Evolutionary conservation across 305 asterid genomes (phyloP).

Genomic region (Plantago lanceolata): DNA sequence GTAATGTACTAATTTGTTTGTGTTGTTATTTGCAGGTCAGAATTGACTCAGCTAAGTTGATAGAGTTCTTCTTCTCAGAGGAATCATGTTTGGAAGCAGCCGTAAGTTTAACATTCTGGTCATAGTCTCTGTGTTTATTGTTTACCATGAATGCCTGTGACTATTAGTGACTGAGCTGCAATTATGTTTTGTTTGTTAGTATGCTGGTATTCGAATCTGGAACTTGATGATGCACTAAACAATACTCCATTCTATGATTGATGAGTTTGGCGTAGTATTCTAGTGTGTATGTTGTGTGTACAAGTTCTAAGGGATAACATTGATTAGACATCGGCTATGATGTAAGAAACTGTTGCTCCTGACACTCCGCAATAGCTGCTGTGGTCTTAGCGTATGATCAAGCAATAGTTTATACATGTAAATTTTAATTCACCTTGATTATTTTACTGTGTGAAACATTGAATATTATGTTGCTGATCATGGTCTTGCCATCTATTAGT

Average conservation of each 20-base stretch:
- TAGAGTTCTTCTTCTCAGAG: slow-evolving; percentile 24
- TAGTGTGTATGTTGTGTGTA: not conserved
- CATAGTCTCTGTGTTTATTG: not conserved
- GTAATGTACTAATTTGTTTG: slow-evolving; percentile 1
- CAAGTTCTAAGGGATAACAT: slow-evolving; percentile 1
- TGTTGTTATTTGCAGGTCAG: slow-evolving; percentile 23
- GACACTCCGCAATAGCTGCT: not conserved
- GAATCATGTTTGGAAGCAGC: slow-evolving; percentile 55
- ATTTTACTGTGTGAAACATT: too few species aligned
- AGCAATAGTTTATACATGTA: too few species aligned
- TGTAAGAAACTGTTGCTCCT: slow-evolving; percentile 3
- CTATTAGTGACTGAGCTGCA: not conserved
- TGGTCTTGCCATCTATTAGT: slow-evolving; percentile 6
- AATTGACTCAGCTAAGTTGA: slow-evolving; percentile 23
- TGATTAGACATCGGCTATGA: not conserved
- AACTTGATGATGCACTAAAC: slow-evolving; percentile 10
- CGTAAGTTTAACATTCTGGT: slow-evolving; percentile 34
- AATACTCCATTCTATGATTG: slow-evolving; percentile 3
- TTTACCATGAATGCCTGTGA: not conserved
- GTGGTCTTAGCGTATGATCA: not conserved
- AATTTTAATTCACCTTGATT: too few species aligned
- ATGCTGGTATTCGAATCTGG: not conserved
- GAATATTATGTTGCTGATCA: too few species aligned
- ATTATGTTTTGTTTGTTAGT: not conserved
- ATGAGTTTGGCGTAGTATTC: slow-evolving; percentile 2